Base-by-base conservation (phyloP, 2,329 filamentous ascomycete species). In the Diaporthe ampelina region DNA sequence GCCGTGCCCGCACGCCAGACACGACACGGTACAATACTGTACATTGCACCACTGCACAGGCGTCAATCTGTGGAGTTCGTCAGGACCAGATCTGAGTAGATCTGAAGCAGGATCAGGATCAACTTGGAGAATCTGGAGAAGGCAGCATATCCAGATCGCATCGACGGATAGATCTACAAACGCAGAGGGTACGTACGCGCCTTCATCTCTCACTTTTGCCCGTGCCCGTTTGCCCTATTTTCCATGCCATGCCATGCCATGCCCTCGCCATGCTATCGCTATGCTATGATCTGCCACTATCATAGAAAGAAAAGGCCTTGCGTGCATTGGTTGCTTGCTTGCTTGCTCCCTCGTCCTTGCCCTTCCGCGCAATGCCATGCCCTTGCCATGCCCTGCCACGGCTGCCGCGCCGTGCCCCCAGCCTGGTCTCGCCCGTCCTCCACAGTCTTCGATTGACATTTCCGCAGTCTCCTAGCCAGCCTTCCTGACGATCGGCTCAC, bases 61-160 rank as follows among this genome's bases (percentile, higher is more conserved):
- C 70, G n/a, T 50, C 37, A 32, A 56, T 63, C 54, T 69, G 73
- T 61, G 54, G 70, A 73, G 61, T 63, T 21, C 13, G 19, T 43
- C 40, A 19, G 40, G 15, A 17, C 13, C 40, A 43, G 13, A 43
- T 43, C 40, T 17, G 40, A 43, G 3, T 5, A 17, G 40, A 43
- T 43, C 40, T 5, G 13, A 3, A 43, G 4, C 15, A 19, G 40
- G 40, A 43, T 43, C 40, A 43, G 40, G 6, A 56, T 73, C 54
- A 32, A 26, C 54, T 74, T 74, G 73, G 70, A 75, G 73, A 75
- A 74, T 40, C 56, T 35, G 32, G 15, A 43, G 13, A 43, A 19
- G 40, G 15, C 56, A 43, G 32, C 37, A 73, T 48, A 69, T 56
- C 37, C 56, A 69, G 29, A 69, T 56, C 37, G 48, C 61, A 29